Evolutionary conservation across 2,329 filamentous ascomycete genomes (phyloP).

Genomic region (Pseudocercospora vitis): DNA sequence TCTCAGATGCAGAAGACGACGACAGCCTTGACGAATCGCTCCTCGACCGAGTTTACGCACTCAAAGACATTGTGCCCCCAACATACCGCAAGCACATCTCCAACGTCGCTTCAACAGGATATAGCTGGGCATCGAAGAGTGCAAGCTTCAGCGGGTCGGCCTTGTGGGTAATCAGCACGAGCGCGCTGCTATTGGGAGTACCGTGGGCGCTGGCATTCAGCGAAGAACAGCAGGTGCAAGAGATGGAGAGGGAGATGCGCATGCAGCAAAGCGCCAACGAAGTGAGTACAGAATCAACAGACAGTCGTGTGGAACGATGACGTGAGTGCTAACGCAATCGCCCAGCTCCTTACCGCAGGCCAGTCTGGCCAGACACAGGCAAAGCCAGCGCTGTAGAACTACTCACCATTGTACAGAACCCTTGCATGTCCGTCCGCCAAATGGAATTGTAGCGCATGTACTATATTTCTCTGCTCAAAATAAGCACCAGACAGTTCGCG

Average conservation of each 20-base stretch:
- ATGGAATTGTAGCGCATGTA: slow-evolving; percentile 25
- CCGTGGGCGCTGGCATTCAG: slow-evolving; percentile 90
- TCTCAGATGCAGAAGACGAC: slow-evolving; percentile 68
- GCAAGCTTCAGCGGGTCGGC: slow-evolving; percentile 77
- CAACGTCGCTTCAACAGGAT: slow-evolving; percentile 51
- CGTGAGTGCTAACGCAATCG: slow-evolving; percentile 17
- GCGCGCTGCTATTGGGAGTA: slow-evolving; percentile 83
- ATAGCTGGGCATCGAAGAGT: slow-evolving; percentile 59
- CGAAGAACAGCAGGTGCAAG: slow-evolving; percentile 93
- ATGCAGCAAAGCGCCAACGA: slow-evolving; percentile 92
- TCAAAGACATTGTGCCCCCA: slow-evolving; percentile 49
- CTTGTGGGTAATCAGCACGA: slow-evolving; percentile 87
- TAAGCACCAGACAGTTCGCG: not conserved
- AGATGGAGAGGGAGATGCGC: slow-evolving; percentile 96
- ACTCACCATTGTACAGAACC: slow-evolving; percentile 12
- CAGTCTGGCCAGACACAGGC: slow-evolving; percentile 24
- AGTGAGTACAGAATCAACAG: slow-evolving; percentile 46
- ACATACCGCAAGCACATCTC: slow-evolving; percentile 45
- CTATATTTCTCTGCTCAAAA: slow-evolving; percentile 28
- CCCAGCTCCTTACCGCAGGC: slow-evolving; percentile 31
- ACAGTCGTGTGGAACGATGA: not conserved
- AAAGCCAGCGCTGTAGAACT: slow-evolving; percentile 29
- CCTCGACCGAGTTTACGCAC: slow-evolving; percentile 45
- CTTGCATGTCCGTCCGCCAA: slow-evolving; percentile 7
- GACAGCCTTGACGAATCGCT: slow-evolving; percentile 51